Conservation (phyloP, 305 asterid genomes). For the Euphrasia arctica region DNA sequence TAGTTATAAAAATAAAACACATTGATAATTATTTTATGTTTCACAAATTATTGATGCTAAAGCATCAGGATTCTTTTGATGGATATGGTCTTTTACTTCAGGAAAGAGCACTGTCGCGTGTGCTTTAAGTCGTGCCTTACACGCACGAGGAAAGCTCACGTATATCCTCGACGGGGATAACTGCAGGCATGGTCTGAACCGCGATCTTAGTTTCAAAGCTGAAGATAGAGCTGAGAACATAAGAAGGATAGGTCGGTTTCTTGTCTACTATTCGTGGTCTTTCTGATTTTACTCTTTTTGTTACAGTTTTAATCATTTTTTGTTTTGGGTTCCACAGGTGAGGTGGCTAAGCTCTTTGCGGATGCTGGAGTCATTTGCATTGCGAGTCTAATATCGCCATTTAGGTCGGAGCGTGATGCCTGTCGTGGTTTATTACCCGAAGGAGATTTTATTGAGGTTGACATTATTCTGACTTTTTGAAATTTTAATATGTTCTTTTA, state of each 20-base stretch:
- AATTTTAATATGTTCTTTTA: not conserved
- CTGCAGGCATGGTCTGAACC: slow-evolving; percentile 91
- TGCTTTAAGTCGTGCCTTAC: slow-evolving; percentile 74
- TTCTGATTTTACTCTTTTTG: not conserved
- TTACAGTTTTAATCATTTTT: slow-evolving; percentile 14
- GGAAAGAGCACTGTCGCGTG: slow-evolving; percentile 99
- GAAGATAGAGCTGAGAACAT: slow-evolving; percentile 97
- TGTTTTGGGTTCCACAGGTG: slow-evolving; percentile 44
- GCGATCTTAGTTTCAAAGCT: slow-evolving; percentile 83
- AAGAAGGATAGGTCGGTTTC: slow-evolving; percentile 79
- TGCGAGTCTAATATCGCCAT: slow-evolving; percentile 97
- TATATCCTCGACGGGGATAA: slow-evolving; percentile 98
- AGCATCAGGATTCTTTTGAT: not conserved
- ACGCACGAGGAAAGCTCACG: slow-evolving; percentile 83
- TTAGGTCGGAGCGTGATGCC: slow-evolving; percentile 88
- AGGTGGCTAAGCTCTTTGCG: slow-evolving; percentile 97
- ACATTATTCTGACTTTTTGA: not conserved
- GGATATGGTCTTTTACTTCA: slow-evolving; percentile 30
- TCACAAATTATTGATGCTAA: not conserved
- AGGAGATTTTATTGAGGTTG: slow-evolving; percentile 94
- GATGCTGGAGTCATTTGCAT: slow-evolving; percentile 98
- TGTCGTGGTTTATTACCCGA: slow-evolving; percentile 78
- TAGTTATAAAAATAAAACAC: no score
- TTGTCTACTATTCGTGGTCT: slow-evolving; percentile 2
- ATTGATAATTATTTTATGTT: not conserved